phyloP scores from a whole-genome alignment of 2,329 filamentous ascomycete genomes.

The Talaromyces sp. region DNA sequence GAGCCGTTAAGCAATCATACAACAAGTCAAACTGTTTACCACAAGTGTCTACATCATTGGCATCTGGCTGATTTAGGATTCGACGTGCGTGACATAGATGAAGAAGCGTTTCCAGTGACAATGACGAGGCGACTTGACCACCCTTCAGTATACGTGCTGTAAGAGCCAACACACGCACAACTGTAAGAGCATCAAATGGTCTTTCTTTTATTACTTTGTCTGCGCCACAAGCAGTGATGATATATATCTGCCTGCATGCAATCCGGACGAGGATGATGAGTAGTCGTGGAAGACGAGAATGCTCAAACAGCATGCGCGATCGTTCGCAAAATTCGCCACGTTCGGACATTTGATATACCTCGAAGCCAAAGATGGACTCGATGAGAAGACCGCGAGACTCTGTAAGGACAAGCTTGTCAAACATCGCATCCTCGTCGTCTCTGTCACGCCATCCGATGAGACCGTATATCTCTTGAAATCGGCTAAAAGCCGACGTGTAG shows the following conservation, averaged over 20 bases:
- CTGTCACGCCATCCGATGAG: slow-evolving; percentile 7
- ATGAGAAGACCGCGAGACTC: slow-evolving; percentile 4
- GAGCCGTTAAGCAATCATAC: slow-evolving; percentile 8
- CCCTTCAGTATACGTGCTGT: no score
- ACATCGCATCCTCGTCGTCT: not conserved
- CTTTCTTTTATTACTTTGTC: not conserved
- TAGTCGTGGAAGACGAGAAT: slow-evolving; percentile 9
- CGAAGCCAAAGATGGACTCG: slow-evolving; percentile 7
- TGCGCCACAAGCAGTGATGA: not conserved
- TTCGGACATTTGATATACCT: slow-evolving; percentile 4
- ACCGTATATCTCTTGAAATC: slow-evolving; percentile 8
- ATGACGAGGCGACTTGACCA: not conserved
- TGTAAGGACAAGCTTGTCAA: not conserved
- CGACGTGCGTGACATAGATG: slow-evolving; percentile 5
- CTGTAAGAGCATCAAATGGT: no score
- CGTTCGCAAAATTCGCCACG: not conserved
- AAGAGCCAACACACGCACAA: no score
- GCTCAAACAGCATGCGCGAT: not conserved
- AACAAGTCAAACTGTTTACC: not conserved
- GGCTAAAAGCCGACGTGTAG: slow-evolving; percentile 3
- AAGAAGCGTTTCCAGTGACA: slow-evolving; percentile 6
- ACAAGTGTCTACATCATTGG: not conserved
- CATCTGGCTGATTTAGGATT: slow-evolving; percentile 4
- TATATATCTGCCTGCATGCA: slow-evolving; percentile 4
- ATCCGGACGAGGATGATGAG: slow-evolving; percentile 5